Evolutionary conservation across 2,329 filamentous ascomycete species (phyloP), one percentile per base, ranked within the genome.

Genomic region (Venturia aucupariae): DNA sequence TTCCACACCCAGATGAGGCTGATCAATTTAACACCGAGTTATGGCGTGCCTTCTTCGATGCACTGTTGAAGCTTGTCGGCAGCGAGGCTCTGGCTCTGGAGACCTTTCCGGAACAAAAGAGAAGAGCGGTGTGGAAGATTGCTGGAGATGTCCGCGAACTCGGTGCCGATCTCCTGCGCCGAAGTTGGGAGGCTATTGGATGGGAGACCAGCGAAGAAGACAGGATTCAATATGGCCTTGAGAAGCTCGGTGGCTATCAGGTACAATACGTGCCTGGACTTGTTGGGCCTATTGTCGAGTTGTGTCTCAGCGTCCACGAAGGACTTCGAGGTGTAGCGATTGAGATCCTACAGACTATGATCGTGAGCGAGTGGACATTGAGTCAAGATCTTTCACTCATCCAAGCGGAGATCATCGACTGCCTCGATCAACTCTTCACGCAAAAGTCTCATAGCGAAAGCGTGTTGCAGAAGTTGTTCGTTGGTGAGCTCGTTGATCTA

Each of bases 101-200:
- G 73, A 96, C 92, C 0, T 97, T 97, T 72, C 92, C 94, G 0
- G 95, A 99, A 74, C 94, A 99, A 77, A 99, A 97, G 78, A 83
- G 94, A 57, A 82, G 94, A 64, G 93, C 94, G 0, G 93, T 97
- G 1, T 99, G 95, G 94, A 99, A 97, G 78, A 97, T 99, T 72
- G 94, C 93, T 4, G 94, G 94, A 6, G 95, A 99, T 76, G 91
- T 99, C 61, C 85, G 94, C 64, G 92, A 97, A 74, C 84, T 91
- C 68, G 94, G 95, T 19, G 93, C 94, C 4, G 90, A 93, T 61
- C 80, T 99, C 10, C 79, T 99, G 41, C 86, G 89, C 66, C 84
- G 86, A 35, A 93, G 89, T 6, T 99, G 94, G 94, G 90, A 96
- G 72, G 90, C 92, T 22, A 95, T 99, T 67, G 94, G 95, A 15